A percentile compares a stretch with the other conserved stretches of the same genome.
phyloP scores from a whole-genome alignment of 805 yeast genomes.

The Komagataella mondaviorum region DNA sequence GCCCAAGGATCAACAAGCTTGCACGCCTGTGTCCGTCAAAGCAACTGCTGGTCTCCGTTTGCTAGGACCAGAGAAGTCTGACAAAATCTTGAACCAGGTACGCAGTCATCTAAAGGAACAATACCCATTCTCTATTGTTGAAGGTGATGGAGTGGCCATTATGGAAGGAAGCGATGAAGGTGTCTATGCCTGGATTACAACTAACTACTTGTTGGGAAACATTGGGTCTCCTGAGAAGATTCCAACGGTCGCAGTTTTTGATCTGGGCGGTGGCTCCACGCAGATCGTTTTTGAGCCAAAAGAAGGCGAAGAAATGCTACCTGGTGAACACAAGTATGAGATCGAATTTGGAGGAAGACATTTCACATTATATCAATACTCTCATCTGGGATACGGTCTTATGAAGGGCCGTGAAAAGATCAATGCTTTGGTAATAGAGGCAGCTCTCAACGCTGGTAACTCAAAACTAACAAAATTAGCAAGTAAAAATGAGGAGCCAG shows the following conservation, averaged over 20 bases:
- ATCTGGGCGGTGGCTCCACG: slow-evolving; percentile 96
- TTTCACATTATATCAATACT: slow-evolving; percentile 79
- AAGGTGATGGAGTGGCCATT: slow-evolving; percentile 74
- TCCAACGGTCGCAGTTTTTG: slow-evolving; percentile 95
- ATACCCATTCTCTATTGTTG: slow-evolving; percentile 88
- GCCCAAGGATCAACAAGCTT: slow-evolving; percentile 57
- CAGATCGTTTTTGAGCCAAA: slow-evolving; percentile 96
- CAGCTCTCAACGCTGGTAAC: slow-evolving; percentile 23
- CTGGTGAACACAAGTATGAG: slow-evolving; percentile 81
- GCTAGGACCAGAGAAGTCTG: slow-evolving; percentile 65
- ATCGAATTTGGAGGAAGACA: slow-evolving; percentile 71
- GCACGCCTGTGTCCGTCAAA: slow-evolving; percentile 92
- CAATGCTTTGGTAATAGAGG: slow-evolving; percentile 48
- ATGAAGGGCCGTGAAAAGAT: slow-evolving; percentile 87
- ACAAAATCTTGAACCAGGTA: slow-evolving; percentile 63
- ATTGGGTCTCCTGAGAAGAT: slow-evolving; percentile 66
- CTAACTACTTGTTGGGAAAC: slow-evolving; percentile 86
- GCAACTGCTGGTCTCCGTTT: slow-evolving; percentile 96
- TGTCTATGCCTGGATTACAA: slow-evolving; percentile 97
- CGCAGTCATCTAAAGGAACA: slow-evolving; percentile 59
- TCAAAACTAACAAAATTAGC: slow-evolving; percentile 17
- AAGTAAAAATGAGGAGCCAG: slow-evolving; percentile 22
- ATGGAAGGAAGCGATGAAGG: slow-evolving; percentile 98
- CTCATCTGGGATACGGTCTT: slow-evolving; percentile 92
- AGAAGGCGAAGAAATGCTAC: slow-evolving; percentile 49